Conservation (phyloP, 768 basidiomycete species). For the Tricholoma hemisulphureum region DNA sequence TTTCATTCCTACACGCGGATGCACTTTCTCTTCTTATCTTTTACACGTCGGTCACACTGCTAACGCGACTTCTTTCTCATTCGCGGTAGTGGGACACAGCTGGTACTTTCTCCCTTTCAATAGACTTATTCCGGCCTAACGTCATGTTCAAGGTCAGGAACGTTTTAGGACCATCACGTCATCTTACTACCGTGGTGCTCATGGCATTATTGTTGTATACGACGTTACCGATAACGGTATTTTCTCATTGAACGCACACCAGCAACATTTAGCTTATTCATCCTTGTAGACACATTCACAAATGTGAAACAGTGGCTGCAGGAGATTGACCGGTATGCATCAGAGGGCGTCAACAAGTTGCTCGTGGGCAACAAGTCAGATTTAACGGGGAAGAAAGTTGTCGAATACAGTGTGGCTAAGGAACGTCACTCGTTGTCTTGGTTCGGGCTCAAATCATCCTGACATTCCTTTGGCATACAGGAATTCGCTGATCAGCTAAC, state of each 20-base stretch:
- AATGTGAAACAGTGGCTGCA: constrained; percentile 96
- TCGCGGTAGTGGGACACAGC: constrained; percentile 91
- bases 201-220: constrained; percentile 99
- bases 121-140: neutral
- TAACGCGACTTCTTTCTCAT: constrained; percentile 25
- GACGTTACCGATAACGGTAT: constrained; percentile 92
- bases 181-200: constrained; percentile 98
- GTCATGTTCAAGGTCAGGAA: constrained; percentile 71
- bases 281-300: constrained; percentile 75
- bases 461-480: constrained; percentile 34
- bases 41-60: constrained; percentile 9
- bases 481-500: constrained; percentile 94
- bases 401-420: constrained; percentile 87
- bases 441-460: neutral
- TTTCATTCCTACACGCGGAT: neutral
- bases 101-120: constrained; percentile 43
- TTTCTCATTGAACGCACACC: constrained; percentile 10
- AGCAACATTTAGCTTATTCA: neutral
- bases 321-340: constrained; percentile 94
- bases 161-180: constrained; percentile 98
- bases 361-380: constrained; percentile 99
- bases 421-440: constrained; percentile 34
- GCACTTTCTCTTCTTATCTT: neutral
- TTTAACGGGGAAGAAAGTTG: constrained; percentile 94
- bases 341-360: constrained; percentile 97